phyloP scores from a whole-genome alignment of 495 filamentous ascomycete species.

The Penicillium steckii region DNA sequence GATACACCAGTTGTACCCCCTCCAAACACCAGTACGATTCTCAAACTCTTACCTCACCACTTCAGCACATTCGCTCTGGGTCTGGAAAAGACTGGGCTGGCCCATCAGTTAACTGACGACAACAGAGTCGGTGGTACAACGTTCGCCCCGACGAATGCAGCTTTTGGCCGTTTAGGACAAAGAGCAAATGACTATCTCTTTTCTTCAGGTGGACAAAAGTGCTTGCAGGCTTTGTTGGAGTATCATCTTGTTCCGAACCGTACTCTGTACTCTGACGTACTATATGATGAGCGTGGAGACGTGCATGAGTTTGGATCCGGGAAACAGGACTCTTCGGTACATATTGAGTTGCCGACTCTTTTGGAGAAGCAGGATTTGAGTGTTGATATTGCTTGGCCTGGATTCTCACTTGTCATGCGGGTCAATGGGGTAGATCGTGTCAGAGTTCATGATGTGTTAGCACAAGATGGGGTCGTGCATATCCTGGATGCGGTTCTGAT shows the following conservation, averaged over 20 bases:
- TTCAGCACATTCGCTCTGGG: constrained; percentile 78
- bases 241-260: constrained; percentile 75
- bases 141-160: constrained; percentile 75
- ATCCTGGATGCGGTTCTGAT: constrained; percentile 68
- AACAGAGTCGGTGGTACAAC: constrained; percentile 57
- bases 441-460: constrained; percentile 62
- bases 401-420: constrained; percentile 60
- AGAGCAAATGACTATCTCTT: constrained; percentile 76
- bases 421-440: constrained; percentile 68
- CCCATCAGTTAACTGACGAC: constrained; percentile 40
- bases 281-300: constrained; percentile 25
- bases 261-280: constrained; percentile 77
- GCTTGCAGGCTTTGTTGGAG: constrained; percentile 68
- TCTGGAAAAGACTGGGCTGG: constrained; percentile 66
- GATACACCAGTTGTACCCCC: constrained; percentile 73
- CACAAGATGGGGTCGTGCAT: constrained; percentile 74
- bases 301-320: constrained; percentile 21
- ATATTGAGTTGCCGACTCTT: constrained; percentile 68
- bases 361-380: constrained; percentile 57
- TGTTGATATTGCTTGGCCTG: constrained; percentile 66
- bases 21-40: constrained; percentile 53
- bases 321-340: constrained; percentile 26
- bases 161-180: constrained; percentile 69
- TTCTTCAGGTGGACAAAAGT: constrained; percentile 62
- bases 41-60: constrained; percentile 65